Evolutionary conservation across 176 grass and related monocot species (phyloP).

Genomic region (Oryza rufipogon): DNA sequence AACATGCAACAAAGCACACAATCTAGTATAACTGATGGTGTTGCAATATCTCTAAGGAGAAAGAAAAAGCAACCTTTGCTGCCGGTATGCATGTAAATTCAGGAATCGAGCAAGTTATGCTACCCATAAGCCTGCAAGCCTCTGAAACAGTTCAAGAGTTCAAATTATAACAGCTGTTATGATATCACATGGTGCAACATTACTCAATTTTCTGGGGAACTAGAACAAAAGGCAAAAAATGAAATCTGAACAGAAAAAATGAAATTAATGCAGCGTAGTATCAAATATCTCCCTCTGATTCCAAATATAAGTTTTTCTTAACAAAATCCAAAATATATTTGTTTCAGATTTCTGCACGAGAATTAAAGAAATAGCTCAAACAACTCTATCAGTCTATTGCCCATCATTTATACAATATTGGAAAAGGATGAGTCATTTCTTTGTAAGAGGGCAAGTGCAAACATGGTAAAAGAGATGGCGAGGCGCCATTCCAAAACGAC

Average conservation of each 20-base stretch:
- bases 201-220: not conserved
- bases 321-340: not conserved
- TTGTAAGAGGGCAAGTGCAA: not conserved
- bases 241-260: constrained; percentile 20
- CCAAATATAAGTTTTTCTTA: not conserved
- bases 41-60: constrained; percentile 22
- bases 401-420: not conserved
- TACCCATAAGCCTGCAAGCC: constrained; percentile 82
- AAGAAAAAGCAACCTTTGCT: constrained; percentile 72
- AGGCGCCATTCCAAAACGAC: not conserved
- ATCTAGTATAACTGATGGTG: constrained; percentile 14
- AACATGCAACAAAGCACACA: constrained; percentile 22
- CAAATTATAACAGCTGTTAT: constrained; percentile 29
- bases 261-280: not conserved
- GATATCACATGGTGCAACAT: not conserved
- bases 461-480: not conserved
- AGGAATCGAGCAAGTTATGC: constrained; percentile 75
- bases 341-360: not conserved
- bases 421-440: not conserved
- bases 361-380: not conserved
- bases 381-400: not conserved
- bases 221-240: constrained; percentile 9
- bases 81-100: constrained; percentile 92
- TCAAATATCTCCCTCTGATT: not conserved
- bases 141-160: constrained; percentile 49